Evolutionary conservation across 139 green algal genomes (phyloP), one percentile per base, ranked within the genome.

Genomic region (Micractinium conductrix): DNA sequence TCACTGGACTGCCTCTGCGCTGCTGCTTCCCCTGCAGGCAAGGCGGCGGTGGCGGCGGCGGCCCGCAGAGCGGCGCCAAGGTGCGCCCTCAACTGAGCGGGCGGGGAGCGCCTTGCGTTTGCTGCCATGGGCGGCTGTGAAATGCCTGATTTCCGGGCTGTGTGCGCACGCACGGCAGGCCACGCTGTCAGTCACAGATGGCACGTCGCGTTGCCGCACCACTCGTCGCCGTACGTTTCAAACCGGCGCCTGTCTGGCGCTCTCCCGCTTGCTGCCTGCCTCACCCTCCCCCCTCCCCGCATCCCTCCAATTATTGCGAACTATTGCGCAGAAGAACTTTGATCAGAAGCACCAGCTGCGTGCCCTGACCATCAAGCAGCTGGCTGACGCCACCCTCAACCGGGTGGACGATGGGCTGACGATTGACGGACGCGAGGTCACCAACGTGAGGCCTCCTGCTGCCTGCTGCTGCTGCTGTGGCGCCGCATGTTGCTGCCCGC

Each of bases 291-390:
- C n/a, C 44, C 24, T 44, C 35, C 67, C n/a, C 35, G 8, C 67
- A 22, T 44, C n/a, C 67, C 33, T 44, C 30, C 14, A 33, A 12
- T 30, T 68, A 33, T 14, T 58, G 48, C 48, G 10, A 58, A 5
- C 53, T 62, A n/a, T 22, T 62, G 42, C 45, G 42, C 62, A 87
- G 67, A 86, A 80, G 68, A 81, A 45, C 28, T 87, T 75, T 28
- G 80, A 85, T 40, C 70, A 45, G 24, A 89, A 89, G 43, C 44
- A 85, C 6, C 80, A 92, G 53, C 81, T 96, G 63, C 83, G 91
- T 19, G 78, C 90, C 4, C 19, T 96, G 10, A 95, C 93, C 24
- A 71, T 96, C 50, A 94, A 93, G 83, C 93, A 96, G 78, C 86
- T 96, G 24, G 43, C 74, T 26, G 86, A 95, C 45, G 87, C 50